phyloP scores from a whole-genome alignment of 169 alveolate genomes.

The Eimeria brunetti region DNA sequence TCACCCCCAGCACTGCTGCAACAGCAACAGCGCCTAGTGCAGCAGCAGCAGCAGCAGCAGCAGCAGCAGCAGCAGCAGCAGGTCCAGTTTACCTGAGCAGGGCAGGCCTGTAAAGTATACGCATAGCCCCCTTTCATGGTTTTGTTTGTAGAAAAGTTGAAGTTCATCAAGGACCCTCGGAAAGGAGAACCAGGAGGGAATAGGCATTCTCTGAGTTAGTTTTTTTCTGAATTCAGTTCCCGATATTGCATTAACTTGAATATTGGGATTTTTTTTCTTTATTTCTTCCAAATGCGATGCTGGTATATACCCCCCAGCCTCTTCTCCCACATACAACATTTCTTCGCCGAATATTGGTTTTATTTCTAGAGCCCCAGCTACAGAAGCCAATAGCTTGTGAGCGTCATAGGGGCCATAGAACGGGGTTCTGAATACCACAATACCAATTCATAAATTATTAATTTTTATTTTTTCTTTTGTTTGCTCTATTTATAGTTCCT shows the following conservation, averaged over 20 bases:
- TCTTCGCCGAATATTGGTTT: slow-evolving; percentile 80
- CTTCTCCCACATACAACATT: slow-evolving; percentile 80
- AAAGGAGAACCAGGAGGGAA: slow-evolving; percentile 84
- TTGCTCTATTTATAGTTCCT: too few relatives aligned
- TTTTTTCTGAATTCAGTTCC: slow-evolving; percentile 82
- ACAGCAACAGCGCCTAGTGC: too few relatives aligned
- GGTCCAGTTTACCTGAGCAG: slow-evolving; percentile 75
- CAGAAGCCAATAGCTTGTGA: slow-evolving; percentile 71
- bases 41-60: not conserved
- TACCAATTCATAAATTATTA: too few relatives aligned
- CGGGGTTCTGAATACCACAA: slow-evolving; percentile 37
- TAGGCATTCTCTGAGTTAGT: slow-evolving; percentile 55
- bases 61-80: not conserved
- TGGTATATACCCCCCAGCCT: slow-evolving; percentile 57
- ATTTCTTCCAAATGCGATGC: slow-evolving; percentile 33
- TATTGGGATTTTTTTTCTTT: not conserved
- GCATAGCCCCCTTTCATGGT: slow-evolving; percentile 78
- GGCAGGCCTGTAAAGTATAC: slow-evolving; percentile 84
- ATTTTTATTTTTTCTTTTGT: too few relatives aligned
- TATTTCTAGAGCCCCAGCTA: slow-evolving; percentile 73
- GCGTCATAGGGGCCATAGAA: slow-evolving; percentile 85
- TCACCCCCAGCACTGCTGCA: too few relatives aligned
- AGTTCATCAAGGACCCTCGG: slow-evolving; percentile 82
- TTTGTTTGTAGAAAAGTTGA: slow-evolving; percentile 72
- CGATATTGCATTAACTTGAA: slow-evolving; percentile 29